phyloP scores from a whole-genome alignment of 371 early-diverging fungal species.

The Apophysomyces elegans region DNA sequence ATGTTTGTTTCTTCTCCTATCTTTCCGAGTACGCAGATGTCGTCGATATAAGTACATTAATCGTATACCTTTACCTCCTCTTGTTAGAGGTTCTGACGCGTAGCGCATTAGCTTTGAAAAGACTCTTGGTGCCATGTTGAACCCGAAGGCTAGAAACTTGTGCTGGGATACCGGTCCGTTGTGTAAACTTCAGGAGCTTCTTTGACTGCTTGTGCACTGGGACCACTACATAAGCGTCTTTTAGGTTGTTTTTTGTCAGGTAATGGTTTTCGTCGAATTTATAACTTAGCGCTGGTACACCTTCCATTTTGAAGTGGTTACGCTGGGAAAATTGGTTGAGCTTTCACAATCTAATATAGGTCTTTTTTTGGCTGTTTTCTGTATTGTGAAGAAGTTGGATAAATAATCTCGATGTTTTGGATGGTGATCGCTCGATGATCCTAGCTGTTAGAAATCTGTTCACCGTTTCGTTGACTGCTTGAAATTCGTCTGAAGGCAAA shows the following conservation, averaged over 20 bases:
- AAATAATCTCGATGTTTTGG: slow-evolving; percentile 12
- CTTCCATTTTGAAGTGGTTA: slow-evolving; percentile 23
- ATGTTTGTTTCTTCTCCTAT: slow-evolving; percentile 7
- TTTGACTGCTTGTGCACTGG: slow-evolving; percentile 13
- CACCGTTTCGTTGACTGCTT: slow-evolving; percentile 7
- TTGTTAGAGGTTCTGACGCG: slow-evolving; percentile 14
- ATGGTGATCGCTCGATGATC: slow-evolving; percentile 9
- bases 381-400: slow-evolving; percentile 15
- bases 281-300: slow-evolving; percentile 16
- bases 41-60: slow-evolving; percentile 22
- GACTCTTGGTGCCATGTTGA: background rate
- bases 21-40: slow-evolving; percentile 18
- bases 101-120: slow-evolving; percentile 12
- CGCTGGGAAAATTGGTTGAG: slow-evolving; percentile 12
- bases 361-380: slow-evolving; percentile 7
- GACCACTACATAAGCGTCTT: slow-evolving; percentile 17
- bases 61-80: slow-evolving; percentile 1
- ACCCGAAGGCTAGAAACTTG: too few species aligned
- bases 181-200: background rate
- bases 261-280: slow-evolving; percentile 16
- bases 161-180: background rate
- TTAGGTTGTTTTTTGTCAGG: slow-evolving; percentile 16
- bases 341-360: slow-evolving; percentile 11
- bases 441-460: slow-evolving; percentile 9
- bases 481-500: background rate